These are phyloP conservation scores for Hyphodiscus sp. DNA, from an alignment of 2,329 filamentous ascomycete species.

Conservation along the genomic window DNA sequence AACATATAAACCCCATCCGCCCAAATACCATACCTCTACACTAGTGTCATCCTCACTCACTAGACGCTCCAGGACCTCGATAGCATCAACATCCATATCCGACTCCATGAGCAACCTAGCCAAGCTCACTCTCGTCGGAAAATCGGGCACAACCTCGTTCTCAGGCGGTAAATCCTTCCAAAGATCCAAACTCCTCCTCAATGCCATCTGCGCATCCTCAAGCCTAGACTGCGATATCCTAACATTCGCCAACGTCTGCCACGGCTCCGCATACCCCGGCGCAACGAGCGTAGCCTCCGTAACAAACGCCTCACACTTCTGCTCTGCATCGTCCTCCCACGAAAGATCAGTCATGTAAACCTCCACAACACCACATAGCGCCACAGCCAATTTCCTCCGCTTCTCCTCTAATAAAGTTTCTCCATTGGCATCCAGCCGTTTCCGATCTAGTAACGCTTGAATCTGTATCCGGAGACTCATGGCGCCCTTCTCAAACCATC, in stretches of 20 bases:
- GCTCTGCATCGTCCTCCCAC: slow-evolving; percentile 86
- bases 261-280: slow-evolving; percentile 76
- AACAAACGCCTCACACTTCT: slow-evolving; percentile 77
- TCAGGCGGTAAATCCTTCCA: slow-evolving; percentile 76
- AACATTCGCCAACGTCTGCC: slow-evolving; percentile 92
- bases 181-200: slow-evolving; percentile 70
- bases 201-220: slow-evolving; percentile 73
- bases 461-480: slow-evolving; percentile 67
- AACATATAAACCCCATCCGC: slow-evolving; percentile 86
- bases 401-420: slow-evolving; percentile 55
- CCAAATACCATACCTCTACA: slow-evolving; percentile 94
- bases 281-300: slow-evolving; percentile 85
- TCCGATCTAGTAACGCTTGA: slow-evolving; percentile 49
- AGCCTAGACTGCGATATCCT: slow-evolving; percentile 78
- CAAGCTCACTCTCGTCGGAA: slow-evolving; percentile 77
- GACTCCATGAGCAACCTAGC: slow-evolving; percentile 85
- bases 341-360: slow-evolving; percentile 99
- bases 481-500: slow-evolving; percentile 66
- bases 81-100: slow-evolving; percentile 75
- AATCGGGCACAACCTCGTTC: slow-evolving; percentile 72
- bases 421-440: slow-evolving; percentile 36
- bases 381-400: slow-evolving; percentile 75
- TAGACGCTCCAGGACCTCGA: slow-evolving; percentile 77
- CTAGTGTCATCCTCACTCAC: slow-evolving; percentile 87
- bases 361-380: slow-evolving; percentile 90